These are phyloP conservation scores for Xylariales sp. DNA, from an alignment of 2,329 filamentous ascomycete species.

Conservation along the genomic window DNA sequence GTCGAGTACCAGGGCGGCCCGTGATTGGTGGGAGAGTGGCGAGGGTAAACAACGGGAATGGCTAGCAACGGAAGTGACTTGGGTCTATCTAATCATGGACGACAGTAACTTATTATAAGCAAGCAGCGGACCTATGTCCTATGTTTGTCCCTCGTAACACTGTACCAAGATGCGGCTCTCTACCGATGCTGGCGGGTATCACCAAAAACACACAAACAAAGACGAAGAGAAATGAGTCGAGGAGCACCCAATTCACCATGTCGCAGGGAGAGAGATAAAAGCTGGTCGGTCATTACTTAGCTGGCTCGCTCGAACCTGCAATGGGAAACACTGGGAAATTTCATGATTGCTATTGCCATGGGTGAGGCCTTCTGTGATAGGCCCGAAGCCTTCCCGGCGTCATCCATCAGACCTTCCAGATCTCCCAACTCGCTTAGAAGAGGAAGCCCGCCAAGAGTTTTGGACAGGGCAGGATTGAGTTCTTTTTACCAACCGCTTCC, in stretches of 20 bases:
- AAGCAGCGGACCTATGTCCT: slow-evolving; percentile 21
- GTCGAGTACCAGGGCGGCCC: slow-evolving; percentile 2
- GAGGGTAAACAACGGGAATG: slow-evolving; percentile 19
- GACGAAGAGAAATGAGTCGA: slow-evolving; percentile 10
- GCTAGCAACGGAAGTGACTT: slow-evolving; percentile 22
- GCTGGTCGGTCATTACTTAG: slow-evolving; percentile 4
- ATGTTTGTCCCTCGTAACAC: slow-evolving; percentile 21
- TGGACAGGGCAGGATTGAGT: slow-evolving; percentile 1
- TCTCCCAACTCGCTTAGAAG: background rate
- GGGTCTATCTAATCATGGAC: slow-evolving; percentile 6
- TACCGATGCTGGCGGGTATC: slow-evolving; percentile 30
- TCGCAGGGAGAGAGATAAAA: slow-evolving; percentile 16
- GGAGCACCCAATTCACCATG: slow-evolving; percentile 3
- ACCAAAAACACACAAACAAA: slow-evolving; percentile 30
- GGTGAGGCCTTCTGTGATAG: slow-evolving; percentile 29
- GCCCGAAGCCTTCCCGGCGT: slow-evolving; percentile 5
- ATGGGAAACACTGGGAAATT: slow-evolving; percentile 15
- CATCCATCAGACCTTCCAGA: slow-evolving; percentile 22
- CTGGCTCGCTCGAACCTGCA: slow-evolving; percentile 19
- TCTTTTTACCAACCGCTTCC: slow-evolving; percentile 25
- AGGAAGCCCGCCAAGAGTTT: slow-evolving; percentile 26
- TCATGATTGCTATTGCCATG: slow-evolving; percentile 16
- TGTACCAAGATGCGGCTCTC: slow-evolving; percentile 26
- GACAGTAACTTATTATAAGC: background rate
- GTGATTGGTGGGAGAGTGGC: slow-evolving; percentile 1